Evolutionary conservation across 805 yeast genomes (phyloP).

Genomic region (Tetrapisispora phaffii): DNA sequence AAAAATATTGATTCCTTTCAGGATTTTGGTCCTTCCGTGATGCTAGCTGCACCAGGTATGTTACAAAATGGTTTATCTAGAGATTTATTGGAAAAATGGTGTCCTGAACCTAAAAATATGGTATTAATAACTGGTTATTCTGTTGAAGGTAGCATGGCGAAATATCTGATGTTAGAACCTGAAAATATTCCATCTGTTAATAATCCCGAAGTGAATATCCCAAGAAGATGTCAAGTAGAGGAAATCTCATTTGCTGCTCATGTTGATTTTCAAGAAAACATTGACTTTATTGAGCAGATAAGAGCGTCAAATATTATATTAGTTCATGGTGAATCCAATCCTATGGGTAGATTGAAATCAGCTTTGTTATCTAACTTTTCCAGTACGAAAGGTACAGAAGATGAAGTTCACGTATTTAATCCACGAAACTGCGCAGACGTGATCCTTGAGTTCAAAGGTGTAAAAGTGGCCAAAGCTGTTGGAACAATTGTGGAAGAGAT

Average conservation of each 20-base stretch:
- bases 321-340: constrained; percentile 95
- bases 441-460: constrained; percentile 66
- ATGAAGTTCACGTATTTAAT: constrained; percentile 82
- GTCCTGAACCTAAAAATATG: constrained; percentile 88
- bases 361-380: constrained; percentile 84
- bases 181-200: constrained; percentile 72
- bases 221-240: constrained; percentile 78
- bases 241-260: constrained; percentile 99
- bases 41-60: constrained; percentile 98
- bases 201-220: constrained; percentile 77
- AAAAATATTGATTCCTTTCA: constrained; percentile 75
- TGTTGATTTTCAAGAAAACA: constrained; percentile 89
- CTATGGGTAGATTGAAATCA: constrained; percentile 96
- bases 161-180: constrained; percentile 79
- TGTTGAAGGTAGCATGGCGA: constrained; percentile 97
- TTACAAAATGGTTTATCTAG: constrained; percentile 91
- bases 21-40: constrained; percentile 92
- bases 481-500: constrained; percentile 47
- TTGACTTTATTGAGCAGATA: constrained; percentile 81
- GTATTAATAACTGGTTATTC: constrained; percentile 92
- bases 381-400: constrained; percentile 69
- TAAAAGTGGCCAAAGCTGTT: constrained; percentile 70
- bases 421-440: constrained; percentile 86
- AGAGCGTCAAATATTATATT: constrained; percentile 77
- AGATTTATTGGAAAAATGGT: constrained; percentile 88